These are phyloP conservation scores for Mycena amicta DNA, from an alignment of 768 basidiomycete genomes.

Conservation along the genomic window DNA sequence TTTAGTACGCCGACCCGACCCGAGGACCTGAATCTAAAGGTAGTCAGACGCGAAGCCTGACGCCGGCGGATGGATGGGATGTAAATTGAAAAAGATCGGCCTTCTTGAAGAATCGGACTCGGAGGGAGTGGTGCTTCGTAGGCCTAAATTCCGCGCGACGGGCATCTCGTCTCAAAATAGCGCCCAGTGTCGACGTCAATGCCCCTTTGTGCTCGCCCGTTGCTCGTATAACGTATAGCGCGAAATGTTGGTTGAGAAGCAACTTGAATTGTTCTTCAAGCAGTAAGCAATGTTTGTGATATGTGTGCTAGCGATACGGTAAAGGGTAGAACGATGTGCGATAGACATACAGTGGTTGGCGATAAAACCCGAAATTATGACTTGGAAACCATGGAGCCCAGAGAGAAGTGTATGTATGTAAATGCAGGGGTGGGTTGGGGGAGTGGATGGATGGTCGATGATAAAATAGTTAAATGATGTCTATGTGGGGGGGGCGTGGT, in stretches of 20 bases:
- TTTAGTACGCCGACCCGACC: too few relatives aligned
- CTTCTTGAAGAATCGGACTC: too few relatives aligned
- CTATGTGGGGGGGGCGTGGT: too few relatives aligned
- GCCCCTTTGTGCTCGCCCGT: neutral
- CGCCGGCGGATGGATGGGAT: too few relatives aligned
- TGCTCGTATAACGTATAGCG: neutral
- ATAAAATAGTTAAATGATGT: neutral
- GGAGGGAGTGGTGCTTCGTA: too few relatives aligned
- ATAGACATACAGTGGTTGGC: neutral
- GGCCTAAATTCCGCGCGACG: neutral
- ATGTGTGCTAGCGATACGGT: neutral
- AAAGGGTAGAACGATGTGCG: too few relatives aligned
- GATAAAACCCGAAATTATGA: neutral
- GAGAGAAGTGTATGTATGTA: neutral
- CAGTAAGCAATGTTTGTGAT: neutral
- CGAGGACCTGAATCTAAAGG: too few relatives aligned
- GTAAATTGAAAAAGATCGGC: too few relatives aligned
- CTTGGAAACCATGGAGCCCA: neutral
- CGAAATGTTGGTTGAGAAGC: neutral
- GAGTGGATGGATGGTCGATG: neutral
- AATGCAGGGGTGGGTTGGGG: neutral
- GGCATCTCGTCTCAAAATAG: neutral
- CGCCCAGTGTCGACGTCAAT: neutral
- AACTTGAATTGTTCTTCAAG: neutral
- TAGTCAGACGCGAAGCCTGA: too few relatives aligned